Percentiles rank a stretch among this genome's conserved stretches.
phyloP scores from a whole-genome alignment of 2,329 filamentous ascomycete genomes.

The Fusarium buxicola region DNA sequence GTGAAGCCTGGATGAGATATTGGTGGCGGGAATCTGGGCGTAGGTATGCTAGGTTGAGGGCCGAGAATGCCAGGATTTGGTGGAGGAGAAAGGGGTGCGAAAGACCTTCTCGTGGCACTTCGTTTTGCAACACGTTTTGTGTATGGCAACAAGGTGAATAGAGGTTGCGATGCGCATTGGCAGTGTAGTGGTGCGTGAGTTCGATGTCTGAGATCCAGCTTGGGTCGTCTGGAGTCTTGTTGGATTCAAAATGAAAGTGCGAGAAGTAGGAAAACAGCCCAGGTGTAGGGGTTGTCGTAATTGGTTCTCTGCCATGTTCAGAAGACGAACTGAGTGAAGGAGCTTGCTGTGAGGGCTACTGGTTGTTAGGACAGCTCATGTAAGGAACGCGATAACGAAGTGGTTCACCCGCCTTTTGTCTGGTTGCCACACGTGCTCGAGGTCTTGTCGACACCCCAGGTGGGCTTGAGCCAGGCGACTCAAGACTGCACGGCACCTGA shows the following conservation, averaged over 20 bases:
- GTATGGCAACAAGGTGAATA: constrained; percentile 6
- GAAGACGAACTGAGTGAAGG: constrained; percentile 2
- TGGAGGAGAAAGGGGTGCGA: constrained; percentile 16
- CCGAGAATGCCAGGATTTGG: constrained; percentile 27
- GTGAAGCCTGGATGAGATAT: constrained; percentile 22
- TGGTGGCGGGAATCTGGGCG: constrained; percentile 11
- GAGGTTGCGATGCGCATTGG: constrained; percentile 14
- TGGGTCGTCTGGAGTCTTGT: not conserved
- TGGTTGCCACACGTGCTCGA: not conserved
- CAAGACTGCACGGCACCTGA: constrained; percentile 19
- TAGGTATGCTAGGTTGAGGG: constrained; percentile 15
- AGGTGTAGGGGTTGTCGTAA: not conserved
- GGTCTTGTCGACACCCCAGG: not conserved
- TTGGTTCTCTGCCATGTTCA: not conserved
- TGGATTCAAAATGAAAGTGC: constrained; percentile 3
- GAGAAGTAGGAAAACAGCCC: constrained; percentile 20
- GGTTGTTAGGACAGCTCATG: not conserved
- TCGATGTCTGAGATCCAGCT: constrained; percentile 13
- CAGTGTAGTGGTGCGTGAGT: constrained; percentile 28
- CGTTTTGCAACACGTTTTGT: constrained; percentile 9
- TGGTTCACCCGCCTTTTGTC: constrained; percentile 1
- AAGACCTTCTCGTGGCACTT: constrained; percentile 11
- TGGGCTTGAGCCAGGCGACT: not conserved
- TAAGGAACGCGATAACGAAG: not conserved
- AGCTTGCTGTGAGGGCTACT: not conserved